Base-by-base conservation (phyloP, 2,329 filamentous ascomycete species). In the Aspergillus sp. region DNA sequence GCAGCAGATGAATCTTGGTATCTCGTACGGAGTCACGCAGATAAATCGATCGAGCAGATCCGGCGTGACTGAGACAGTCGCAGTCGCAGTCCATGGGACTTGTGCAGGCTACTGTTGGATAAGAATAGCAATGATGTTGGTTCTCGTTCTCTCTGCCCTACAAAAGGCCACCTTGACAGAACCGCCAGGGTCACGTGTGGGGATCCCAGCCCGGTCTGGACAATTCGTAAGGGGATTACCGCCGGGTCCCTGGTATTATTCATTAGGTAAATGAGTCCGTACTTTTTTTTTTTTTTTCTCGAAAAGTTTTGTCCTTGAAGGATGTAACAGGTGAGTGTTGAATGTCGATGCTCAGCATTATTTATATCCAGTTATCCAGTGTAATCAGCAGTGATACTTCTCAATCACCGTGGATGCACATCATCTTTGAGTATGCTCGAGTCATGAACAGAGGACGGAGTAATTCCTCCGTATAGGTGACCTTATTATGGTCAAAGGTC, bases 141-240 rank as follows among this genome's bases (percentile, higher is more conserved):
- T 20, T 20, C 20, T 20, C 20, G 6, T 29, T 29, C 7, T 29
- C 26, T 29, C 26, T 29, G 26, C 26, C 26, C 26, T 29, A 29
- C 26, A 56, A 63, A 60, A 66, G 64, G 64, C 64, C 64, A 66
- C 63, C 57, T 65, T 55, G 64, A 63, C 62, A 58, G 57, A 65
- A 61, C 55, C 49, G 45, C 52, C 51, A 47, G 53, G 57, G 58
- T 66, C 63, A 65, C 64, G 62, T 65, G 60, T 57, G 54, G 58
- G 54, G 32, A 5, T 36, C 32, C 10, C 32, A 10, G 16, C n/a
- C n/a, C 22, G 51, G 51, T n/a, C 47, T 52, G 14, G 50, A 32
- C 50, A 29, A 16, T 12, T 10, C 32, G 32, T 36, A 12, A 12
- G 10, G 32, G 11, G 16, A 36, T 16, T 36, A 36, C 32, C 16